Base-by-base conservation (phyloP, 176 grass and related monocot genomes). In the Oryza rufipogon region DNA sequence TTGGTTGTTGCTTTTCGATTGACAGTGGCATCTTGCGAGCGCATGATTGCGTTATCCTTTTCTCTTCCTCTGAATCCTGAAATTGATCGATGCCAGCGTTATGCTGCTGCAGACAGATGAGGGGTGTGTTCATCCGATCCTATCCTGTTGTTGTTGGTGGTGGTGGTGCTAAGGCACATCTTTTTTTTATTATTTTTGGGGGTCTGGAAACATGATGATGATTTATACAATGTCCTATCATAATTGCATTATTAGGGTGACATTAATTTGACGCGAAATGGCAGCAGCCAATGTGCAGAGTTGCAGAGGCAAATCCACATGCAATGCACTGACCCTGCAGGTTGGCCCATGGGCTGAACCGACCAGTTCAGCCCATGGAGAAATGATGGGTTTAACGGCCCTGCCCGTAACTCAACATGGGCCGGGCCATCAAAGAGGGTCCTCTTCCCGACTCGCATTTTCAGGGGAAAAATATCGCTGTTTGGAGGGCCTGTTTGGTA, bases 191-290 rank as follows among this genome's bases (percentile, higher is more conserved):
- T 20, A 4, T 19, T 67, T 68, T 38, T 38, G 7, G 5, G 36
- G 9, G 9, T 19, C 79, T 56, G 79, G 39, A 56, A 56, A 56
- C 22, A 19, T 56, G 51, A 47, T 25, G n/a, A 39, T 38, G 78
- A 20, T 26, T 78, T 44, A 44, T 26, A 45, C 25, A 16, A 17
- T 54, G 73, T 14, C 11, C 61, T 60, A 25, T 38, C 74, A 3
- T 25, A 38, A 23, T n/a, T 68, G 17, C 39, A 28, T 82, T 26
- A 42, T 73, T 39, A 42, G 11, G 22, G 19, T 63, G 46, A 34
- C 36, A 44, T 81, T 60, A 81, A 42, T 49, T 74, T 32, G 75
- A 85, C 46, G 22, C 46, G n/a, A 84, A 44, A 84, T 41, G 3
- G 64, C 41, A 78, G 65, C 74, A 67, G 34, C 6, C 39, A 41